Evolutionary conservation across 331 rosid genomes (phyloP).

Genomic region (Erythrophleum ivorense): DNA sequence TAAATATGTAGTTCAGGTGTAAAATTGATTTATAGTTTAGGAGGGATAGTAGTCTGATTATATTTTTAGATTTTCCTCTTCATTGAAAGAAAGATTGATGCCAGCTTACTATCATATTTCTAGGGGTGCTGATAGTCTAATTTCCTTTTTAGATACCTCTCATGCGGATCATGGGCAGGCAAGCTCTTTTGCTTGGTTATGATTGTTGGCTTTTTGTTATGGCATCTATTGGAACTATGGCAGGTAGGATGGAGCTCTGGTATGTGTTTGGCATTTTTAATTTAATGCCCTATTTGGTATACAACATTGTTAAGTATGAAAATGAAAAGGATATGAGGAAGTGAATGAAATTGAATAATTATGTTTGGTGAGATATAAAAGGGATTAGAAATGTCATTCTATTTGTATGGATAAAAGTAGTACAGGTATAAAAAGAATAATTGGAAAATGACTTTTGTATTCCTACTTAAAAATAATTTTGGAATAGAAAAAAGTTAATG

Average conservation of each 20-base stretch:
- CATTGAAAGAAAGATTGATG: conserved; percentile 24
- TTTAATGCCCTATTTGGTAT: no score
- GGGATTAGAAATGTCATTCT: no score
- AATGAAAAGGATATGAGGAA: no score
- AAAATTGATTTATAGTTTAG: conserved; percentile 1
- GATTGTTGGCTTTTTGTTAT: conserved; percentile 78
- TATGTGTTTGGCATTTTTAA: neutral
- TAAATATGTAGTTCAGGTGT: conserved; percentile 13
- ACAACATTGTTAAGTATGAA: no score
- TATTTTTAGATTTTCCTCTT: conserved; percentile 15
- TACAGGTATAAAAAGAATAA: no score
- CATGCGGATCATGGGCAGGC: conserved; percentile 90
- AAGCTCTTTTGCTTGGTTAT: conserved; percentile 89
- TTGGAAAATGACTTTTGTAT: no score
- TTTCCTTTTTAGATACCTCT: conserved; percentile 63
- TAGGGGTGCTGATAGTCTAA: conserved; percentile 31
- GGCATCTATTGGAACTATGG: conserved; percentile 77
- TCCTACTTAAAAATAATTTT: no score
- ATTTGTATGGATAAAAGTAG: no score
- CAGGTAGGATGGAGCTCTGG: conserved; percentile 54
- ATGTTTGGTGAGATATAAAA: no score
- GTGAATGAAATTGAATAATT: no score
- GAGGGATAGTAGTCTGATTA: conserved; percentile 20
- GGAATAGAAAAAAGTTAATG: no score
- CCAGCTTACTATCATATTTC: conserved; percentile 11